Percentiles rank a stretch among this genome's conserved stretches.
Conservation (phyloP, 805 yeast species). For the Schizosaccharomyces cryophilus region DNA sequence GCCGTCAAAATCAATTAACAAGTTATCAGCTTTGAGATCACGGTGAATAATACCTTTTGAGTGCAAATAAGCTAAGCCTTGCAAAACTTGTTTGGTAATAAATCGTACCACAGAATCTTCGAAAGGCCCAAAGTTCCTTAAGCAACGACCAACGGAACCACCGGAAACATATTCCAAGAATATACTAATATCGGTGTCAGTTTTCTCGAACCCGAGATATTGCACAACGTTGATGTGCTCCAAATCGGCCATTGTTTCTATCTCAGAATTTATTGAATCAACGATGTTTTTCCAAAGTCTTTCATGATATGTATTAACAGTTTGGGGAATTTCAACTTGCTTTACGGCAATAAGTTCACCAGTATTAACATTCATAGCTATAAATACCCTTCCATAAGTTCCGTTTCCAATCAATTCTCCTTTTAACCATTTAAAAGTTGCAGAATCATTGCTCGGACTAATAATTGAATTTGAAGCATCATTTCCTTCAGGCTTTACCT, state of each 20-base stretch:
- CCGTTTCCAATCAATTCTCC: constrained; percentile 95
- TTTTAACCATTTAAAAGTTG: constrained; percentile 70
- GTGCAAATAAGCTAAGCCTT: constrained; percentile 53
- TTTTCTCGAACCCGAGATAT: constrained; percentile 75
- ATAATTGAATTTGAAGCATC: neutral
- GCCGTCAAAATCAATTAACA: constrained; percentile 55
- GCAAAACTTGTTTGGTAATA: constrained; percentile 50
- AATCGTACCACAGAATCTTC: constrained; percentile 52
- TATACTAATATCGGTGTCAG: constrained; percentile 49
- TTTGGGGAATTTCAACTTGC: constrained; percentile 51
- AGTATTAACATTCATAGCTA: constrained; percentile 81
- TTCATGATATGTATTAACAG: constrained; percentile 13
- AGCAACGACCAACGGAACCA: constrained; percentile 58
- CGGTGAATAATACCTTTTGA: constrained; percentile 56
- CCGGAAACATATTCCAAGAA: constrained; percentile 95
- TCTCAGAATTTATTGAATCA: constrained; percentile 71
- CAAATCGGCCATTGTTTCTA: constrained; percentile 75
- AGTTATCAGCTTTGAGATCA: constrained; percentile 75
- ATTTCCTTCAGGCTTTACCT: constrained; percentile 43
- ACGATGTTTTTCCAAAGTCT: constrained; percentile 29
- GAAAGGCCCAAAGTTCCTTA: constrained; percentile 45
- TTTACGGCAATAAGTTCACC: constrained; percentile 98
- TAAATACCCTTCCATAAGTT: constrained; percentile 78
- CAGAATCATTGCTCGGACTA: neutral
- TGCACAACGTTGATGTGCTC: constrained; percentile 91